Base-by-base conservation (phyloP, 2,329 filamentous ascomycete genomes). In the Aspergillus flavus region DNA sequence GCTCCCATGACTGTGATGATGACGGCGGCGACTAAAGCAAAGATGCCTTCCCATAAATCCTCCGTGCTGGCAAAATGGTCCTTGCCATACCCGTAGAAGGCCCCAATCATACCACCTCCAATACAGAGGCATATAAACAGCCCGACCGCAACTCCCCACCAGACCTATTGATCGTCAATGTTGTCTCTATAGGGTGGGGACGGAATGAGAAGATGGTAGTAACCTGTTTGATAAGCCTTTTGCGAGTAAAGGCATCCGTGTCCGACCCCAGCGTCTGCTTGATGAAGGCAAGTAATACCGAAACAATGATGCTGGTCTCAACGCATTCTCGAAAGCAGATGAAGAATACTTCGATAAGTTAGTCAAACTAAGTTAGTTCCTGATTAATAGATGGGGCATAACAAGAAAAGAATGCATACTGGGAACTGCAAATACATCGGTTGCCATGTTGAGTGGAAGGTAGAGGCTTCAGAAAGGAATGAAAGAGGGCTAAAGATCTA, bases 321-420 rank as follows among this genome's bases (percentile, higher is more conserved):
- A 96, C 82, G 48, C 88, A 88, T 80, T 96, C 93, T 73, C 93
- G 89, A 76, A 96, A 95, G 79, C 92, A 89, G 76, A 97, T 91
- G 81, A 97, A 94, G 82, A 96, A 96, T 61, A 96, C 87, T 84
- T 45, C 12, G 5, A 6, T 1, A 36, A 12, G 41, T 64, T 56
- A 60, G 26, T 54, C 9, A 21, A 30, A n/a, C 30, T 34, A 36
- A 36, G 14, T 5, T 5, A 19, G 21, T 21, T 1, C 30, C 9
- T 11, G 6, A 23, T 23, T 14, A 14, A 14, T 12, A 19, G 28
- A 36, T 6, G 6, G 23, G 46, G 16, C 9, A 32, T 48, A 6
- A 23, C 12, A 30, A 55, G 26, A 21, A 21, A 23, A 32, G n/a
- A 36, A 43, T 36, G 57, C 61, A 12, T 63, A 66, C 62, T 57